Base-by-base conservation (phyloP, 2,329 filamentous ascomycete genomes). In the Cadophora gregata region DNA sequence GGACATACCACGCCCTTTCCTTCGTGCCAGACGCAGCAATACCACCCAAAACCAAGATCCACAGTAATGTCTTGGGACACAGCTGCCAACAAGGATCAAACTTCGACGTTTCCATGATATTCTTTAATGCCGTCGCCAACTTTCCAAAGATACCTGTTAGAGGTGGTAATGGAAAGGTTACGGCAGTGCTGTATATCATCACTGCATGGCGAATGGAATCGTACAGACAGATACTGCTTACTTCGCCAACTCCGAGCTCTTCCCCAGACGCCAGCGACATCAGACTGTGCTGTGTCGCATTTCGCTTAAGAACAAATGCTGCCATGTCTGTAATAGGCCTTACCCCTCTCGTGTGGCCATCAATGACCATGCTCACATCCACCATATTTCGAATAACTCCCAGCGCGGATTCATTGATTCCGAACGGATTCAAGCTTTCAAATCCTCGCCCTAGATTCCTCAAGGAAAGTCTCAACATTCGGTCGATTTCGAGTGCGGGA, bases 31-130 rank as follows among this genome's bases (percentile, higher is more conserved):
- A 62, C 21, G 62, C 58, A 1, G 62, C 62, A 19, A 59, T 64
- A 1, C 66, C 66, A 24, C 66, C 66, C 12, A 67, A 31, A 25
- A 58, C 48, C n/a, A 67, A 47, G 19, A 67, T 67, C 66, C 66
- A 67, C 14, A 65, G 19, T 1, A 65, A 42, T 1, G 58, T 31
- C 25, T 64, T 67, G 4, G 55, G 42, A 19, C 55, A 58, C 38
- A 45, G 45, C 33, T 56, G 61, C 65, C 65, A 61, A n/a, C 27
- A 51, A 4, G 56, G 29, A 36, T 67, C 65, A 14, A 48, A 31
- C 31, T 62, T 64, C 14, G 65, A 67, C 9, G 45, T 51, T 27
- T 67, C 65, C 14, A 67, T 31, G 2, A 56, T 21, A 9, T 14
- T n/a, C 38, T 55, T 42, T 29, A 67, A n/a, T 1, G 24, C 27